Conservation (phyloP, 140 eudicot species). For the Erigeron philadelphicus region DNA sequence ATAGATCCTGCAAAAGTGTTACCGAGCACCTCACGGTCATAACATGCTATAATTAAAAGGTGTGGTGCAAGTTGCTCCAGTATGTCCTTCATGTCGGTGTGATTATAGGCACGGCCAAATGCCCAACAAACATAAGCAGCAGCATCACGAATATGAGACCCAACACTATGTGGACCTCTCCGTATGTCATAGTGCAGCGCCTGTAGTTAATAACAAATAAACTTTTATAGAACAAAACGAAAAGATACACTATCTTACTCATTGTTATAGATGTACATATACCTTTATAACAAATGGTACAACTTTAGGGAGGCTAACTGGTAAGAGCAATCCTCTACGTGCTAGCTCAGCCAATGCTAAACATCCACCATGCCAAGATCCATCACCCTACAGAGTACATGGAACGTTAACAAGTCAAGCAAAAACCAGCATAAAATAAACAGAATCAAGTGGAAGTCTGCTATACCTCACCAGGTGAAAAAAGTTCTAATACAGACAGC, state of each 20-base stretch:
- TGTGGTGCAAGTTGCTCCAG: slow-evolving; percentile 88
- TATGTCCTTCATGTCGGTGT: slow-evolving; percentile 76
- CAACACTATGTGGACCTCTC: slow-evolving; percentile 98
- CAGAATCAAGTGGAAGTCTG: slow-evolving; percentile 16
- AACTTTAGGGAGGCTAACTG: slow-evolving; percentile 93
- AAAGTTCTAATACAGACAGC: slow-evolving; percentile 83
- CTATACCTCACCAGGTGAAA: slow-evolving; percentile 95
- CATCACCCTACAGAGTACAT: slow-evolving; percentile 70
- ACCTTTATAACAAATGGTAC: slow-evolving; percentile 93
- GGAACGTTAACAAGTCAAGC: background rate
- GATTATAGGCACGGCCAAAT: slow-evolving; percentile 94
- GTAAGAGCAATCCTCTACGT: slow-evolving; percentile 95
- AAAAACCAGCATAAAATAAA: slow-evolving; percentile 3
- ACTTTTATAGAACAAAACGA: background rate
- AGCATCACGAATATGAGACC: slow-evolving; percentile 99
- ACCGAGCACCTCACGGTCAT: slow-evolving; percentile 86
- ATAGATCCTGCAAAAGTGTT: slow-evolving; percentile 12
- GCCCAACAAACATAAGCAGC: slow-evolving; percentile 99
- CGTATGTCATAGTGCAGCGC: slow-evolving; percentile 93
- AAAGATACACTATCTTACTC: slow-evolving; percentile 5
- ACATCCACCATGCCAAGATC: slow-evolving; percentile 99
- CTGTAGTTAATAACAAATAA: slow-evolving; percentile 30
- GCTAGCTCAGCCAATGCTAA: slow-evolving; percentile 97
- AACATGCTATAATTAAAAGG: slow-evolving; percentile 82
- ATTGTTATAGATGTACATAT: slow-evolving; percentile 22